phyloP scores from a whole-genome alignment of 208 protist species.

The Jaenimonas drosophilae region DNA sequence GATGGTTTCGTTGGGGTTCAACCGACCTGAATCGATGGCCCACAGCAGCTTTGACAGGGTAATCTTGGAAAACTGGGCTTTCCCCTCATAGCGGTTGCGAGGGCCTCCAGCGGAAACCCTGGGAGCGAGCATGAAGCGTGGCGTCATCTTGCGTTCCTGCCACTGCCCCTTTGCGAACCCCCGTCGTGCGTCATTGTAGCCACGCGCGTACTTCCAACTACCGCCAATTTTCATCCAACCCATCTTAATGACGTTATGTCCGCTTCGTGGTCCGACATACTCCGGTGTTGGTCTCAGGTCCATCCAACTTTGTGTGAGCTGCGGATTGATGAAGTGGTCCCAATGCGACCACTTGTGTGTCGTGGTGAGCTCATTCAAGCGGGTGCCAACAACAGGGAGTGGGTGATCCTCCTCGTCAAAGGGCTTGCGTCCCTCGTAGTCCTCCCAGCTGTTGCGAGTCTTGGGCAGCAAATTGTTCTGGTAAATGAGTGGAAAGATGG shows the following conservation, averaged over 20 bases:
- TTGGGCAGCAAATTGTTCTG: conserved; percentile 78
- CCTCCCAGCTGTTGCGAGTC: conserved; percentile 69
- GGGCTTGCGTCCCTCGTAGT: conserved; percentile 63
- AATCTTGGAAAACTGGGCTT: conserved; percentile 62
- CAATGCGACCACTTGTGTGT: conserved; percentile 81
- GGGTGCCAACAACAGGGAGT: conserved; percentile 63
- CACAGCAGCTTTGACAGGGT: conserved; percentile 70
- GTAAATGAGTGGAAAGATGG: conserved; percentile 87
- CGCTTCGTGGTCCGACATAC: conserved; percentile 77
- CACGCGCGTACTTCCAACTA: conserved; percentile 79
- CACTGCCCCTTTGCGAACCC: conserved; percentile 77
- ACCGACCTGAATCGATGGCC: conserved; percentile 74
- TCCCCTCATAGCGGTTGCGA: conserved; percentile 82
- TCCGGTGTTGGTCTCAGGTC: conserved; percentile 70
- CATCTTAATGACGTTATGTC: conserved; percentile 83
- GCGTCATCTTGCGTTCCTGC: conserved; percentile 89
- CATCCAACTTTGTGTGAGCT: conserved; percentile 53
- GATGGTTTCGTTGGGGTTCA: conserved; percentile 87
- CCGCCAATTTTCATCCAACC: conserved; percentile 89
- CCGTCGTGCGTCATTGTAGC: conserved; percentile 72
- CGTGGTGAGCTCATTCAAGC: conserved; percentile 61
- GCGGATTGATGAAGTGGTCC: conserved; percentile 84
- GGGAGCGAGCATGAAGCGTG: conserved; percentile 85
- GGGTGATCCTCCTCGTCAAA: conserved; percentile 84
- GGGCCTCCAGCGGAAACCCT: conserved; percentile 73